A percentile compares a stretch with the other conserved stretches of the same genome.
Evolutionary conservation across 2,329 filamentous ascomycete species (phyloP).

Genomic region (Monosporascus ibericus): DNA sequence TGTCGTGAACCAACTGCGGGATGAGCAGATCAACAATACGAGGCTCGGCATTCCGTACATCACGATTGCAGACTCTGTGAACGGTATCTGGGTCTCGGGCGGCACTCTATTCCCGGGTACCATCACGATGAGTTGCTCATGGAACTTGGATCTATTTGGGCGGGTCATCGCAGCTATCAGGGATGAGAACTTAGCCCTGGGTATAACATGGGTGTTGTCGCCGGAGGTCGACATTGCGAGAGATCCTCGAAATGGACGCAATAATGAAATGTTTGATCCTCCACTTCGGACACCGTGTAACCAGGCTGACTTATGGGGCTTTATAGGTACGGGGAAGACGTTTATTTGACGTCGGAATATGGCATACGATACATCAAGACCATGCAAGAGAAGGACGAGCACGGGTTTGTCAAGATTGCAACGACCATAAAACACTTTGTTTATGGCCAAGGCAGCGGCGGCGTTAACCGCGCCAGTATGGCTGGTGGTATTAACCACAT

Average conservation of each 20-base stretch:
- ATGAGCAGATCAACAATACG: constrained; percentile 13
- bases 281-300: background rate
- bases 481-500: constrained; percentile 28
- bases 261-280: constrained; percentile 15
- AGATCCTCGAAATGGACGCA: constrained; percentile 24
- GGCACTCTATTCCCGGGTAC: constrained; percentile 27
- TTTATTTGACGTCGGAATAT: constrained; percentile 25
- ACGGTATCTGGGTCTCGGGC: constrained; percentile 22
- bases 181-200: constrained; percentile 25
- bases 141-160: constrained; percentile 24
- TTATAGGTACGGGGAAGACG: constrained; percentile 26
- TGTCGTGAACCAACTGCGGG: constrained; percentile 17
- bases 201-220: constrained; percentile 27
- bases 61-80: constrained; percentile 22
- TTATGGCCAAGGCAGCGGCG: constrained; percentile 26
- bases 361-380: constrained; percentile 26
- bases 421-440: constrained; percentile 32
- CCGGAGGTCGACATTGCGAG: constrained; percentile 27
- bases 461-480: constrained; percentile 28
- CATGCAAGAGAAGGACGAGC: constrained; percentile 28
- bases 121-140: constrained; percentile 23
- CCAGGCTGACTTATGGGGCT: background rate
- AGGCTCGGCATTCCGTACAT: constrained; percentile 19
- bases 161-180: constrained; percentile 20
- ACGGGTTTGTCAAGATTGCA: constrained; percentile 27